Conservation (phyloP, 208 protist genomes). For the Acanthamoeba castellanii region DNA sequence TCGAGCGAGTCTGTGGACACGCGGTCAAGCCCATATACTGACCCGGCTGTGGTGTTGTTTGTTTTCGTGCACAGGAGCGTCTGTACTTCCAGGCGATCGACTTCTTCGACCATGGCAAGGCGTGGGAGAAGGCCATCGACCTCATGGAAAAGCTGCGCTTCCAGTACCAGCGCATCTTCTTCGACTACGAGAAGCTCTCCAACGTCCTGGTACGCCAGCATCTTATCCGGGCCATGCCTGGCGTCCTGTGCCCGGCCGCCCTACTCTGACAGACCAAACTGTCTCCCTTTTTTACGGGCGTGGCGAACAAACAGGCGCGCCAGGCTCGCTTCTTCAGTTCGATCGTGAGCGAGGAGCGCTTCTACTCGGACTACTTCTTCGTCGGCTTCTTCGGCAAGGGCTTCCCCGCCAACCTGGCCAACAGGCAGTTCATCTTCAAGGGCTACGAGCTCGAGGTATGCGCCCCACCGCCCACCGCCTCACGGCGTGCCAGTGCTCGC, state of each 20-base stretch:
- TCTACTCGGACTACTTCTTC: constrained; percentile 85
- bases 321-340: constrained; percentile 81
- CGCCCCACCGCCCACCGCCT: constrained; percentile 71
- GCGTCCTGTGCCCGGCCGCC: neutral
- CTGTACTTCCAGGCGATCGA: constrained; percentile 80
- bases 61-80: constrained; percentile 62
- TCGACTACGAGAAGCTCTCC: constrained; percentile 80
- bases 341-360: constrained; percentile 81
- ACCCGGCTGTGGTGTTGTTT: neutral
- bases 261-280: neutral
- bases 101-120: constrained; percentile 84
- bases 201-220: constrained; percentile 70
- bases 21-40: neutral
- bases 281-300: neutral
- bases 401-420: constrained; percentile 76
- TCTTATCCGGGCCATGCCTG: neutral
- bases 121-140: constrained; percentile 82
- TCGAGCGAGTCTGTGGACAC: neutral
- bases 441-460: constrained; percentile 83
- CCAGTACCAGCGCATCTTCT: constrained; percentile 79
- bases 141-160: constrained; percentile 77
- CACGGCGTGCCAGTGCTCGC: neutral
- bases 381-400: constrained; percentile 84
- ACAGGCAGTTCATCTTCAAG: constrained; percentile 84
- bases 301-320: neutral